A percentile compares a stretch with the other conserved stretches of the same genome.
These are phyloP conservation scores for Cicer cuneatum DNA, from an alignment of 306 rosid species.

Conservation along the genomic window DNA sequence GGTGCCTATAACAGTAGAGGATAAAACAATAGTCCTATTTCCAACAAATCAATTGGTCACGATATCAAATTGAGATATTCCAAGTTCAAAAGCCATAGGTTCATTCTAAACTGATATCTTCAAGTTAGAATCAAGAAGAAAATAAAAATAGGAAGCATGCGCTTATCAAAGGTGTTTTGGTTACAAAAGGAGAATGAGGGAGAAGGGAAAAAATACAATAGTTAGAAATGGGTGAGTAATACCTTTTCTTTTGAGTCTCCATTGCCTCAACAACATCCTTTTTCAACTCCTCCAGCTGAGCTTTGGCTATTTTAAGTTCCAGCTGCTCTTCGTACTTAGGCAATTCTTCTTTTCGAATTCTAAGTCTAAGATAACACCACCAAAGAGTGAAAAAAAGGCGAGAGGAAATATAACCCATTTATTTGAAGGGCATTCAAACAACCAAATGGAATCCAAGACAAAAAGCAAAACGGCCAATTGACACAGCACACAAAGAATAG, in stretches of 20 bases:
- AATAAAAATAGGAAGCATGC: neutral
- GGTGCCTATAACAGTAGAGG: neutral
- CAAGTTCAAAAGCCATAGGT: conserved; percentile 21
- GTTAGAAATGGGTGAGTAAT: conserved; percentile 37
- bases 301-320: conserved; percentile 80
- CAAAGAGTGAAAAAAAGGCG: conserved; percentile 9
- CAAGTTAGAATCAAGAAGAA: conserved; percentile 13
- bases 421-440: conserved; percentile 2
- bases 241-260: conserved; percentile 95
- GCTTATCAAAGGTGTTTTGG: conserved; percentile 3
- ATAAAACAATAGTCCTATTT: conserved; percentile 18
- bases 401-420: conserved; percentile 12
- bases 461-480: conserved; percentile 5
- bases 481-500: neutral
- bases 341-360: conserved; percentile 71
- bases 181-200: conserved; percentile 11
- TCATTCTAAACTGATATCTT: conserved; percentile 22
- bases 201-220: neutral
- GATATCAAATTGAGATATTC: neutral
- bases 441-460: conserved; percentile 13
- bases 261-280: conserved; percentile 86
- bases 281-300: conserved; percentile 85
- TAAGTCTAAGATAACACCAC: conserved; percentile 58
- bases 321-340: conserved; percentile 85
- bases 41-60: conserved; percentile 14